A percentile compares a stretch with the other conserved stretches of the same genome.
Evolutionary conservation across 768 basidiomycete species (phyloP).

Genomic region (Ephemerocybe angulata): DNA sequence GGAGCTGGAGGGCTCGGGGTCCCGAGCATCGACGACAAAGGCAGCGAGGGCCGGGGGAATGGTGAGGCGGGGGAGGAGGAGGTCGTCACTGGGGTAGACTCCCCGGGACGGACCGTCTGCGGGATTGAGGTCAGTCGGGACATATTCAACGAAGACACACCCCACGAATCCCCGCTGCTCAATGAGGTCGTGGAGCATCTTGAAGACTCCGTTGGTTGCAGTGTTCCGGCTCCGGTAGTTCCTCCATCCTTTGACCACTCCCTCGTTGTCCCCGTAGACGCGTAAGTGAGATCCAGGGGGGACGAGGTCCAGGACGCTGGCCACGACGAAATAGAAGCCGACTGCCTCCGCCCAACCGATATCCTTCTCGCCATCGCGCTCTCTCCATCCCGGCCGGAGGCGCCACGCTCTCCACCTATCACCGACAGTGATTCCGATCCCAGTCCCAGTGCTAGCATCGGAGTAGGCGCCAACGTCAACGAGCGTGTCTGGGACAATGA

Average conservation of each 20-base stretch:
- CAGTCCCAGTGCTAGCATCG: conserved; percentile 35
- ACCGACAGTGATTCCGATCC: conserved; percentile 32
- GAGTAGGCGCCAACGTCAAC: conserved; percentile 34
- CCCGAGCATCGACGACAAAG: conserved; percentile 14
- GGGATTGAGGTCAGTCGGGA: conserved; percentile 20
- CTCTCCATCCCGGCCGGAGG: conserved; percentile 29
- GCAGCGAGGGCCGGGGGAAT: conserved; percentile 17
- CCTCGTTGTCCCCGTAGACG: conserved; percentile 36
- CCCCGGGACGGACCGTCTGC: conserved; percentile 28
- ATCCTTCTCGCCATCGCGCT: conserved; percentile 21
- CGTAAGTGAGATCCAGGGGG: conserved; percentile 13
- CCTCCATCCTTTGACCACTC: conserved; percentile 42
- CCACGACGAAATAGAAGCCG: conserved; percentile 37
- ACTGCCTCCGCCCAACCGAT: conserved; percentile 22
- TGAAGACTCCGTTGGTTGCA: conserved; percentile 28
- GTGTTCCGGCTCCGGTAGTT: conserved; percentile 32
- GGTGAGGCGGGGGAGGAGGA: conserved; percentile 20
- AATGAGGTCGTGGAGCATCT: conserved; percentile 14
- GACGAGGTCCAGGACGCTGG: neutral
- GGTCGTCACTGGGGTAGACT: conserved; percentile 4
- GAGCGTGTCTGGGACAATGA: conserved; percentile 17
- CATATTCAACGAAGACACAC: conserved; percentile 16
- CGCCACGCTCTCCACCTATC: conserved; percentile 29
- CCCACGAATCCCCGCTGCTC: neutral
- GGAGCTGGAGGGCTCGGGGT: neutral